Evolutionary conservation across 495 filamentous ascomycete genomes (phyloP).

Genomic region (Penicillium crystallinum): DNA sequence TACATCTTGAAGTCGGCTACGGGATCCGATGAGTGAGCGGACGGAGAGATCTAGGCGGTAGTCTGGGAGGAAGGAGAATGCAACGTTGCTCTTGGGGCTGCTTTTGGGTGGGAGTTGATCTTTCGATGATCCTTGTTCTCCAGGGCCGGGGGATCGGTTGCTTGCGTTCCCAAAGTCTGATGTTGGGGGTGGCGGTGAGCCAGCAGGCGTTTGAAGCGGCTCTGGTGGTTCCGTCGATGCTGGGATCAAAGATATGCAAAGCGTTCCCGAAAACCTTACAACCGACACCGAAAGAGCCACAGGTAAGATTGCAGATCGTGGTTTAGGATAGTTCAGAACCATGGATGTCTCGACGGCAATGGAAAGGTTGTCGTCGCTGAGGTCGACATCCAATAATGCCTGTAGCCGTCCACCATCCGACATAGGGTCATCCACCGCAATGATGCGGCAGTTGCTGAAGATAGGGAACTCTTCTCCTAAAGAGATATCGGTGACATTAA

Average conservation of each 20-base stretch:
- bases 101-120: constrained; percentile 25
- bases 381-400: constrained; percentile 92
- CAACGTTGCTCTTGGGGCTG: constrained; percentile 70
- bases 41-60: constrained; percentile 91
- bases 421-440: constrained; percentile 52
- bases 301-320: constrained; percentile 82
- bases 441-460: constrained; percentile 95
- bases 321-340: constrained; percentile 88
- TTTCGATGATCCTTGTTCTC: constrained; percentile 12
- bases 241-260: constrained; percentile 88
- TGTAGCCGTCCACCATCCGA: constrained; percentile 66
- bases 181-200: constrained; percentile 25
- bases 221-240: constrained; percentile 40
- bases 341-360: constrained; percentile 91
- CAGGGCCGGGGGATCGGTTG: constrained; percentile 7
- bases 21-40: constrained; percentile 84
- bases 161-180: constrained; percentile 6
- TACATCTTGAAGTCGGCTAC: constrained; percentile 87
- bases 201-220: constrained; percentile 36
- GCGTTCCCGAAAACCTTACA: constrained; percentile 87
- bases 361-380: constrained; percentile 87
- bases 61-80: constrained; percentile 92
- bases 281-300: constrained; percentile 88
- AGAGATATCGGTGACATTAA: constrained; percentile 85
- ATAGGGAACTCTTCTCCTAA: constrained; percentile 97